phyloP scores from a whole-genome alignment of 768 basidiomycete species.

The Suillus occidentalis region DNA sequence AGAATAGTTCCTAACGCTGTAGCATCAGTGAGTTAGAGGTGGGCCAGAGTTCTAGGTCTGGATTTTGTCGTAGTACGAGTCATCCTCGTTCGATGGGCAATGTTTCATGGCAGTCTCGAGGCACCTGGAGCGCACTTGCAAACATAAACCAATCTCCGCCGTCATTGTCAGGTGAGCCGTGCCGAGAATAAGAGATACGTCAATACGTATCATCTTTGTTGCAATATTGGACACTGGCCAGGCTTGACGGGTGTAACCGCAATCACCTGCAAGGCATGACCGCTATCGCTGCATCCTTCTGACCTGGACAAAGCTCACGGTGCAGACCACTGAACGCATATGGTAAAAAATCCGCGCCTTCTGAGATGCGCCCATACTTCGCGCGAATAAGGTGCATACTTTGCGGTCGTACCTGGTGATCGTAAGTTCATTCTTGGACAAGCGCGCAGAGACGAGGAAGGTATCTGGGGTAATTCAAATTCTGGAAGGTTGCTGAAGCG shows the following conservation, averaged over 20 bases:
- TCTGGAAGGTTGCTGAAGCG: not conserved
- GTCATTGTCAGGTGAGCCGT: slow-evolving; percentile 19
- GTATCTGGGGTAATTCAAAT: not conserved
- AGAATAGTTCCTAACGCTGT: not conserved
- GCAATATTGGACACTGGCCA: not conserved
- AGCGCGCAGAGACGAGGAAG: not conserved
- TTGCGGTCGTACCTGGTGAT: not conserved
- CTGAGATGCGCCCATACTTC: not conserved
- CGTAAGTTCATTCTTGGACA: not conserved
- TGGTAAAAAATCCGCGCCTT: not conserved
- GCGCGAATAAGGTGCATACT: not conserved
- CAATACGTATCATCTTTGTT: not conserved
- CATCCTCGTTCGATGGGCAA: slow-evolving; percentile 15
- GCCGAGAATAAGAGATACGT: slow-evolving; percentile 15
- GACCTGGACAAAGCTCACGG: not conserved
- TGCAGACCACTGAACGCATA: not conserved
- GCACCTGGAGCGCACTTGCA: not conserved
- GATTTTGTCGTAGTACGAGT: slow-evolving; percentile 19
- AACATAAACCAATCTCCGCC: slow-evolving; percentile 19
- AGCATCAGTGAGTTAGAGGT: slow-evolving; percentile 19
- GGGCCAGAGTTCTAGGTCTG: slow-evolving; percentile 19
- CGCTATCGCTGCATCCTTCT: not conserved
- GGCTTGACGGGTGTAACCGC: not conserved
- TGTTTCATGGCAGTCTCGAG: slow-evolving; percentile 6
- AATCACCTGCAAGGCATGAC: not conserved